These are phyloP conservation scores for Tylopilus intermedius DNA, from an alignment of 768 basidiomycete species.

Conservation along the genomic window DNA sequence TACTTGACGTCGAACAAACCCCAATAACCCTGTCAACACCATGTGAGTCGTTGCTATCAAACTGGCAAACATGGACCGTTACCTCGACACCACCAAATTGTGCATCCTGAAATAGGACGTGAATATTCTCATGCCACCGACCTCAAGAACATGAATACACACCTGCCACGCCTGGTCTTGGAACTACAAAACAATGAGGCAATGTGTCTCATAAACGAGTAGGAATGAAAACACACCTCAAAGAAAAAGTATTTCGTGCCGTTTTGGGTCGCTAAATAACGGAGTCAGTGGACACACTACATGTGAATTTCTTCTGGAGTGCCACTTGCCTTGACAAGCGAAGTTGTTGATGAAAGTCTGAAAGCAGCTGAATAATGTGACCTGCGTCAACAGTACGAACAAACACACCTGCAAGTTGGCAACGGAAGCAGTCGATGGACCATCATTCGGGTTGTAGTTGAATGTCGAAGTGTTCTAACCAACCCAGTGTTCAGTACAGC, in stretches of 20 bases:
- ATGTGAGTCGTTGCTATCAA: slow-evolving; percentile 7
- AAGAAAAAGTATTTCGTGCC: slow-evolving; percentile 87
- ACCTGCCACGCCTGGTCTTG: slow-evolving; percentile 84
- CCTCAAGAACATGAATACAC: slow-evolving; percentile 16
- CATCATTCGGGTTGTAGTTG: slow-evolving; percentile 55
- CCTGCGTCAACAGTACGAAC: not conserved
- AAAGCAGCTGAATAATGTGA: slow-evolving; percentile 6
- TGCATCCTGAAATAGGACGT: slow-evolving; percentile 36
- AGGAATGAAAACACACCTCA: slow-evolving; percentile 41
- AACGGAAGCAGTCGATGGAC: slow-evolving; percentile 58
- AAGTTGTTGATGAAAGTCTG: slow-evolving; percentile 82
- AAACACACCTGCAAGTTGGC: slow-evolving; percentile 51
- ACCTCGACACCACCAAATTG: slow-evolving; percentile 79
- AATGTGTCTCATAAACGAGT: not conserved
- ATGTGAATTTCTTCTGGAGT: not conserved
- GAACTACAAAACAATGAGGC: slow-evolving; percentile 35
- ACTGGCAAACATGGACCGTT: slow-evolving; percentile 6
- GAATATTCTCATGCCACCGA: slow-evolving; percentile 5
- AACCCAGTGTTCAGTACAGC: not conserved
- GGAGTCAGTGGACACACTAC: slow-evolving; percentile 5
- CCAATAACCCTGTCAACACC: slow-evolving; percentile 45
- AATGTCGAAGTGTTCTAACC: slow-evolving; percentile 53
- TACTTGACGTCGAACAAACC: slow-evolving; percentile 61
- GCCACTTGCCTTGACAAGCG: slow-evolving; percentile 50
- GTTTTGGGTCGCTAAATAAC: slow-evolving; percentile 58